Conservation (phyloP, 2,329 filamentous ascomycete genomes). For the Lasiodiplodia sp. region DNA sequence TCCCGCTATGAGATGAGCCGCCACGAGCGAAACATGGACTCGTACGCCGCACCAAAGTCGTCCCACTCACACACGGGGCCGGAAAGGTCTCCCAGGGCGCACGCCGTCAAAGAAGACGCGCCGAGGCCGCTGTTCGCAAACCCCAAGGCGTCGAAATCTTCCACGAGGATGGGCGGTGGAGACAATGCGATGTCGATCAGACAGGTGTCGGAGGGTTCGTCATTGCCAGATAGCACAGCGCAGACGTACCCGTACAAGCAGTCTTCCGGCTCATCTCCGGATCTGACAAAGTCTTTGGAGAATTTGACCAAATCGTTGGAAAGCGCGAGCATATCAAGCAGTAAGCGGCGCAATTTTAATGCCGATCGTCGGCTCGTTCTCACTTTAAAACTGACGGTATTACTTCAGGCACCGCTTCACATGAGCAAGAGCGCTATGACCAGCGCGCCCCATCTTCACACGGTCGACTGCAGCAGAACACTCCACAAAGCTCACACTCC, state of each 20-base stretch:
- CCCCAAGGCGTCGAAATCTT: conserved; percentile 56
- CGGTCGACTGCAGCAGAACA: conserved; percentile 24
- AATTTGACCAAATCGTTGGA: conserved; percentile 44
- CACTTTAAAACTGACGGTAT: conserved; percentile 8
- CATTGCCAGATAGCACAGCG: conserved; percentile 47
- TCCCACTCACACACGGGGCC: conserved; percentile 9
- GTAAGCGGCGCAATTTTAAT: conserved; percentile 28
- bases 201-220: conserved; percentile 42
- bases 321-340: conserved; percentile 32
- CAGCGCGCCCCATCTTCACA: conserved; percentile 27
- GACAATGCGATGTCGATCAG: conserved; percentile 36
- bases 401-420: conserved; percentile 23
- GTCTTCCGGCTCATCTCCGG: conserved; percentile 56
- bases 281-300: conserved; percentile 50
- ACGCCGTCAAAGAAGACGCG: conserved; percentile 46
- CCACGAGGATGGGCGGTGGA: conserved; percentile 44
- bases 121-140: conserved; percentile 56
- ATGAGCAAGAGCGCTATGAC: conserved; percentile 29
- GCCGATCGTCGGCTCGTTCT: background rate
- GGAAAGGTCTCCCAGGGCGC: conserved; percentile 34
- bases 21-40: conserved; percentile 24
- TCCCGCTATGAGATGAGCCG: conserved; percentile 28
- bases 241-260: conserved; percentile 53
- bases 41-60: conserved; percentile 10
- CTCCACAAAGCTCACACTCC: conserved; percentile 20